Conservation (phyloP, 2,329 filamentous ascomycete genomes). For the Pseudogymnoascus sp. region DNA sequence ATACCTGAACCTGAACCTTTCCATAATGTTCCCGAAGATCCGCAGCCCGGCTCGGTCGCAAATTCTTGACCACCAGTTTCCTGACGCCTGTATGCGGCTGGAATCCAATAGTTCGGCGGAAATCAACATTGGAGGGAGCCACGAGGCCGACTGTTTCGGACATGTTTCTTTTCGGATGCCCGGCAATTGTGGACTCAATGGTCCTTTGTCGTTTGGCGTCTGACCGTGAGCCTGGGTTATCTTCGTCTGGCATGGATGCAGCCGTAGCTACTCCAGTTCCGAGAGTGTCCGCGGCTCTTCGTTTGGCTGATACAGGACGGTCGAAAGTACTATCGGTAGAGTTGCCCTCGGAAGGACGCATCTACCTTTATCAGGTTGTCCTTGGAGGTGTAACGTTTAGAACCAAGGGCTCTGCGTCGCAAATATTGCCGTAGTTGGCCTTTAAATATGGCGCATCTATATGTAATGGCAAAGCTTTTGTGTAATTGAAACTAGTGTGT, state of each 20-base stretch:
- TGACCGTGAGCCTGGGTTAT: constrained; percentile 8
- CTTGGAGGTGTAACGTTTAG: constrained; percentile 18
- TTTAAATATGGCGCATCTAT: neutral
- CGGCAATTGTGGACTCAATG: neutral
- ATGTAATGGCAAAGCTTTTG: neutral
- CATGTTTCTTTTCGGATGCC: constrained; percentile 1
- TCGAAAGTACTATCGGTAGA: constrained; percentile 18
- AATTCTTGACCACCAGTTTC: constrained; percentile 89
- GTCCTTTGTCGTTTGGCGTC: constrained; percentile 10
- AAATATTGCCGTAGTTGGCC: neutral
- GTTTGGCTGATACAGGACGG: constrained; percentile 17
- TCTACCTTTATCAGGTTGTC: constrained; percentile 22
- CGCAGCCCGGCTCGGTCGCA: constrained; percentile 51
- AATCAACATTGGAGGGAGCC: neutral
- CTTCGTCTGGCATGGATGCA: constrained; percentile 15
- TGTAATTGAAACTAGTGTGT: neutral
- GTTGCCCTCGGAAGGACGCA: constrained; percentile 24
- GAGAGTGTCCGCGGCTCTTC: constrained; percentile 15
- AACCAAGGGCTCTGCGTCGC: neutral
- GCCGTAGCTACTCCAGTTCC: neutral
- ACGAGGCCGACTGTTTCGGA: neutral
- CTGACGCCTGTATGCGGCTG: constrained; percentile 70
- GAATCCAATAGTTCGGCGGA: constrained; percentile 35
- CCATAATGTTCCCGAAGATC: constrained; percentile 72
- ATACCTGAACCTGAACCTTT: constrained; percentile 65